Evolutionary conservation across 306 rosid species (phyloP), one percentile per base, ranked within the genome.

Genomic region (Acacia confusa): DNA sequence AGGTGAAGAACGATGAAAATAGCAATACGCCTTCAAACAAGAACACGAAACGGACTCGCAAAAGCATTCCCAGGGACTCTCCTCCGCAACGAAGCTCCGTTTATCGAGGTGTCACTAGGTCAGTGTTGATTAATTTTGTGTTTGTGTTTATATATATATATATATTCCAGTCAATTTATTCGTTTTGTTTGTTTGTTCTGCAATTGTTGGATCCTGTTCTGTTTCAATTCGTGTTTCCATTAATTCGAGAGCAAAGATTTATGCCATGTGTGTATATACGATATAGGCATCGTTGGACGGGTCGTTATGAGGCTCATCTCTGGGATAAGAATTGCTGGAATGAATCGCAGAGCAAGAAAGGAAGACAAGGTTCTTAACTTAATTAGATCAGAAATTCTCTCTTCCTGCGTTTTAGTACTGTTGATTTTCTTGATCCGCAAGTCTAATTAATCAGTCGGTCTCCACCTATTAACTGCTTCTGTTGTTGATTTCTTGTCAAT

Each of bases 261-360:
- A 60, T 25, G 14, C 34, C 72, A 27, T 28, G 66, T 24, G 2
- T 36, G 40, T 36, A 0, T 45, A 72, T 52, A 27, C 16, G 1
- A 13, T 61, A 44, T 45, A 95, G 99, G 79, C 99, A 93, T 83
- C 92, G 99, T 43, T 95, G 97, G 99, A 95, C 99, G 3, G 97
- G 99, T 44, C 87, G 99, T 4, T 95, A 88, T 47, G 99, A 95
- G 72, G 99, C 99, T 87, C 99, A 95, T 85, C 85, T 95, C 89
- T 95, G 99, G 99, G 99, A 95, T 81, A 95, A 91, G 85, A 90
- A 91, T 85, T 88, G 94, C 77, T 93, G 97, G 97, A 95, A 95
- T 60, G 92, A 90, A 74, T 93, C 95, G 9, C 95, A 93, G 78
- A 95, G 77, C 85, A 95, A 95, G 83, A 95, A 95, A 87, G 99